Evolutionary conservation across 805 yeast species (phyloP).

Genomic region (Starmerella stigmatis): DNA sequence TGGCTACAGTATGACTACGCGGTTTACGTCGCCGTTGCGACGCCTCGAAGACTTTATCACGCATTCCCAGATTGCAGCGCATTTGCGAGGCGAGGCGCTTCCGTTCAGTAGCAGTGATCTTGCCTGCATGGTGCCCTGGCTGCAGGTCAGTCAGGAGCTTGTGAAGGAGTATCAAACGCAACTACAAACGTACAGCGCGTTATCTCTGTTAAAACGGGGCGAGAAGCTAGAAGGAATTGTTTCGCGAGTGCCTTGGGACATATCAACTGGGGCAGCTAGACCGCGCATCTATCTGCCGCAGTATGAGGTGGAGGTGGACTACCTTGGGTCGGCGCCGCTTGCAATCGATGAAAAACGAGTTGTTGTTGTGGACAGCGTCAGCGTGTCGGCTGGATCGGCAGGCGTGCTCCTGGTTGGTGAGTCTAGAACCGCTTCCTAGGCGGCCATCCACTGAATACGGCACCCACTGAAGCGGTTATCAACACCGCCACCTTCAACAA

Average conservation of each 20-base stretch:
- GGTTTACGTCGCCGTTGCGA: slow-evolving; percentile 83
- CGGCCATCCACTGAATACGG: too few species aligned
- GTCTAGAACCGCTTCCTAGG: too few species aligned
- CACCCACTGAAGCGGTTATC: too few species aligned
- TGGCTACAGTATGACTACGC: slow-evolving; percentile 53
- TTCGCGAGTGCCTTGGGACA: neutral
- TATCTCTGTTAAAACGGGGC: neutral
- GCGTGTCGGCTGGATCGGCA: neutral
- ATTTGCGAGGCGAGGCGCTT: slow-evolving; percentile 27
- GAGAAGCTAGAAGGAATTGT: neutral
- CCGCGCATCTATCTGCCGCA: neutral
- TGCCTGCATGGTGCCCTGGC: slow-evolving; percentile 4
- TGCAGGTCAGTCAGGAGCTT: slow-evolving; percentile 3
- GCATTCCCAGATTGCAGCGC: slow-evolving; percentile 62
- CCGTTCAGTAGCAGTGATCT: slow-evolving; percentile 10
- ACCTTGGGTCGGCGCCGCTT: neutral
- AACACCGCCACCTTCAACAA: too few species aligned
- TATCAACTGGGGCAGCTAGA: neutral
- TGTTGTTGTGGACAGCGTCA: neutral
- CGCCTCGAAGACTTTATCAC: slow-evolving; percentile 69
- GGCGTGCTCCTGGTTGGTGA: neutral
- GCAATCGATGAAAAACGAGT: neutral
- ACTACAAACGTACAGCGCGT: neutral
- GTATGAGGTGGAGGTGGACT: neutral
- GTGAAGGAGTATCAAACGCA: neutral